Conservation (phyloP, 345 rosid genomes). For the Cardamine occulta region DNA sequence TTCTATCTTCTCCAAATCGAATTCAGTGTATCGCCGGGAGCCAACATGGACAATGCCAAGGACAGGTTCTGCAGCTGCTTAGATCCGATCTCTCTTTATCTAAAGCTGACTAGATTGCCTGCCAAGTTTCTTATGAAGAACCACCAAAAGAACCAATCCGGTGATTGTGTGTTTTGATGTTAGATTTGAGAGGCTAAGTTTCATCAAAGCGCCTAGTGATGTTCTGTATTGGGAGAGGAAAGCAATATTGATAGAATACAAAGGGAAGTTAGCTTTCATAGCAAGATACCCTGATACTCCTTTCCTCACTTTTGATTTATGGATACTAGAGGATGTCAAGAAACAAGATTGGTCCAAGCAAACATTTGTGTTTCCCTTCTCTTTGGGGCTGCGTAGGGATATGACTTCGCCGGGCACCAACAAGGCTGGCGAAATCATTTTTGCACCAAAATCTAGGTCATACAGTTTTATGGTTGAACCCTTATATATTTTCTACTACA, state of each 20-base stretch:
- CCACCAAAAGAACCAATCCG: no score
- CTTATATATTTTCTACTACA: conserved; percentile 3
- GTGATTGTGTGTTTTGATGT: no score
- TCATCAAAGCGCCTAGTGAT: no score
- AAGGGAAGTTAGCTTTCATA: background rate
- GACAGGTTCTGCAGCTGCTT: no score
- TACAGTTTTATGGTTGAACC: background rate
- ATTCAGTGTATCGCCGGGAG: no score
- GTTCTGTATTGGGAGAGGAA: background rate
- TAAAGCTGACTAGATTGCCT: background rate
- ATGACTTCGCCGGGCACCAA: background rate
- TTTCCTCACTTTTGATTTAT: background rate
- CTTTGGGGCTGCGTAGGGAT: background rate
- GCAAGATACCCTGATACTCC: background rate
- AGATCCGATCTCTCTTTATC: no score
- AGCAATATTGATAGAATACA: conserved; percentile 3
- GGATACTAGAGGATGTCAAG: conserved; percentile 10
- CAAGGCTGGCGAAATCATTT: conserved; percentile 27
- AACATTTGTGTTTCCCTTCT: background rate
- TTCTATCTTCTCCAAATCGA: no score
- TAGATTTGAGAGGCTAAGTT: no score
- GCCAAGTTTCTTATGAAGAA: background rate
- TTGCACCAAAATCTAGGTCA: background rate
- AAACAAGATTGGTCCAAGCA: conserved; percentile 12
- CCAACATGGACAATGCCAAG: no score